phyloP scores from a whole-genome alignment of 371 early-diverging fungal genomes.

The Rhizopus stolonifer region DNA sequence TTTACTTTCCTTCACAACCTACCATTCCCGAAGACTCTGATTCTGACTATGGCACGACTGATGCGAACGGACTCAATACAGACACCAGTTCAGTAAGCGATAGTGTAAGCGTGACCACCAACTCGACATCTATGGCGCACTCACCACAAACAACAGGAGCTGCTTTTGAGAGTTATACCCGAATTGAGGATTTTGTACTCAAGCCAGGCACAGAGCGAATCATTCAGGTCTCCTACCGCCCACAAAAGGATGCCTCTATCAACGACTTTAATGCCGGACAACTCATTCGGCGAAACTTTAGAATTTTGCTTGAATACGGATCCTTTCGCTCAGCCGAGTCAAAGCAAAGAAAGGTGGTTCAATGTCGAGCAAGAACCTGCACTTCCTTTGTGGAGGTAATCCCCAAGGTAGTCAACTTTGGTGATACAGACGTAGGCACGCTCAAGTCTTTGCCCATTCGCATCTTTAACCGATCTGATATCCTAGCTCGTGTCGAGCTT shows the following conservation, averaged over 20 bases:
- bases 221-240: constrained; percentile 80
- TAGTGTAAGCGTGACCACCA: background rate
- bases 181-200: constrained; percentile 88
- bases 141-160: background rate
- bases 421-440: constrained; percentile 93
- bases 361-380: constrained; percentile 89
- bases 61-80: constrained; percentile 5
- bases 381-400: constrained; percentile 90
- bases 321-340: constrained; percentile 50
- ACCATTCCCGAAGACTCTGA: constrained; percentile 25
- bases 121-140: background rate
- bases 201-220: constrained; percentile 85
- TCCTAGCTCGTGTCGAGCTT: constrained; percentile 83
- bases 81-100: constrained; percentile 17
- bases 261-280: constrained; percentile 75
- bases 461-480: constrained; percentile 86
- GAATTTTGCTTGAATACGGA: constrained; percentile 75
- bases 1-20: constrained; percentile 8
- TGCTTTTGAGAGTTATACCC: constrained; percentile 36
- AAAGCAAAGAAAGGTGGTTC: constrained; percentile 82
- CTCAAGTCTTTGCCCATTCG: constrained; percentile 83
- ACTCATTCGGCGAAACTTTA: constrained; percentile 73
- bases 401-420: constrained; percentile 87
- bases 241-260: constrained; percentile 61
- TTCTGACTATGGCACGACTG: constrained; percentile 15